Conservation (phyloP, 108 stramenopile genomes). For the Discostella stelligeroides region DNA sequence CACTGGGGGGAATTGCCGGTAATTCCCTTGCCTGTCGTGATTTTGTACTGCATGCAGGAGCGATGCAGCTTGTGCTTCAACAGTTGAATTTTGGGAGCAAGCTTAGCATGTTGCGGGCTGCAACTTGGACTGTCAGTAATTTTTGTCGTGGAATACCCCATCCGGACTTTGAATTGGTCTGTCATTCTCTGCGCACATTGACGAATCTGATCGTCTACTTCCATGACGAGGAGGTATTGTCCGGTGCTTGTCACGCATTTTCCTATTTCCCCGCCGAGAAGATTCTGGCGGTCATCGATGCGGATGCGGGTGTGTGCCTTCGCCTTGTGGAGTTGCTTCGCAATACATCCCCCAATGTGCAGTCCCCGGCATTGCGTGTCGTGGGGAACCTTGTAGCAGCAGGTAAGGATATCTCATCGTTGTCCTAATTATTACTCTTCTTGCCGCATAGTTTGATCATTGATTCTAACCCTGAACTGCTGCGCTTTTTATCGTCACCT, state of each 20-base stretch:
- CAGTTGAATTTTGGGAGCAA: slow-evolving; percentile 92
- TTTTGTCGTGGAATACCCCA: slow-evolving; percentile 99
- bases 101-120: slow-evolving; percentile 96
- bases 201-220: slow-evolving; percentile 93
- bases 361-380: slow-evolving; percentile 97
- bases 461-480: too few species aligned
- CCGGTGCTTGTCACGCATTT: slow-evolving; percentile 99
- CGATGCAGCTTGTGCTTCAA: slow-evolving; percentile 94
- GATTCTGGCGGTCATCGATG: slow-evolving; percentile 98
- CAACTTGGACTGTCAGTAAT: slow-evolving; percentile 98
- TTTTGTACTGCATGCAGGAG: slow-evolving; percentile 89
- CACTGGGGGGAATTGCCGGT: slow-evolving; percentile 98
- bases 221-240: slow-evolving; percentile 97
- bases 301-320: slow-evolving; percentile 95
- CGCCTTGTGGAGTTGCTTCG: slow-evolving; percentile 94
- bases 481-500: too few species aligned
- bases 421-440: too few species aligned
- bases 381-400: slow-evolving; percentile 99
- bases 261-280: slow-evolving; percentile 96
- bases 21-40: slow-evolving; percentile 97
- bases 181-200: slow-evolving; percentile 88
- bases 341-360: slow-evolving; percentile 91
- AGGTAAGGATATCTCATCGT: slow-evolving; percentile 70
- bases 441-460: too few species aligned
- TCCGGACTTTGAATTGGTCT: slow-evolving; percentile 94